Conservation (phyloP, 2,329 filamentous ascomycete genomes). For the Aspergillus uvarum region DNA sequence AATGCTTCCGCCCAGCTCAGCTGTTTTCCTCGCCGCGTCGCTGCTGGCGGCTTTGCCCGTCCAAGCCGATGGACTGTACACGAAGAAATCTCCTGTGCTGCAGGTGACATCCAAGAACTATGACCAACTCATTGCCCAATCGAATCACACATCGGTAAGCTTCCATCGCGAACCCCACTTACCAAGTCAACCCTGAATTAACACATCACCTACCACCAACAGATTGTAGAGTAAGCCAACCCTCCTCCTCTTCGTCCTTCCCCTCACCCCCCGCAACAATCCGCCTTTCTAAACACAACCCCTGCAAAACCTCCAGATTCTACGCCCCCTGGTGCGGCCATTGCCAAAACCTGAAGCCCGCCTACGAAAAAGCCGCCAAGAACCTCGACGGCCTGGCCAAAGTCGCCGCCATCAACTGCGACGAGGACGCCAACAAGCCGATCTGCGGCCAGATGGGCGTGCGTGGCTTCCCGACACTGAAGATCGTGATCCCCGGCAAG, state of each 20-base stretch:
- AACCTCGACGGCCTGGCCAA: conserved; percentile 89
- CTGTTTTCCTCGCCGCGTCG: conserved; percentile 54
- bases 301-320: conserved; percentile 61
- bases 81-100: conserved; percentile 81
- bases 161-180: too few relatives aligned
- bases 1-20: conserved; percentile 44
- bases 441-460: conserved; percentile 84
- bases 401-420: conserved; percentile 91
- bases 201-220: conserved; percentile 13
- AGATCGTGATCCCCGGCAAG: conserved; percentile 83
- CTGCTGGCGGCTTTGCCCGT: conserved; percentile 66
- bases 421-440: conserved; percentile 87
- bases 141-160: conserved; percentile 85
- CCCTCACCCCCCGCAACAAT: conserved; percentile 26
- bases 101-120: conserved; percentile 79
- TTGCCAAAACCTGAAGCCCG: conserved; percentile 92
- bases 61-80: conserved; percentile 72
- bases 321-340: conserved; percentile 98
- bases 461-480: conserved; percentile 92
- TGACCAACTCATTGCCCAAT: conserved; percentile 77
- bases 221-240: conserved; percentile 55
- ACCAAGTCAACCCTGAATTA: conserved; percentile 12
- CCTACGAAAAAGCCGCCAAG: conserved; percentile 90
- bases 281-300: neutral
- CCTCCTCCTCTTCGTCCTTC: conserved; percentile 18